Evolutionary conservation across 1,139 yeast species (phyloP).

Genomic region (Protomyces arabidopsidicola): DNA sequence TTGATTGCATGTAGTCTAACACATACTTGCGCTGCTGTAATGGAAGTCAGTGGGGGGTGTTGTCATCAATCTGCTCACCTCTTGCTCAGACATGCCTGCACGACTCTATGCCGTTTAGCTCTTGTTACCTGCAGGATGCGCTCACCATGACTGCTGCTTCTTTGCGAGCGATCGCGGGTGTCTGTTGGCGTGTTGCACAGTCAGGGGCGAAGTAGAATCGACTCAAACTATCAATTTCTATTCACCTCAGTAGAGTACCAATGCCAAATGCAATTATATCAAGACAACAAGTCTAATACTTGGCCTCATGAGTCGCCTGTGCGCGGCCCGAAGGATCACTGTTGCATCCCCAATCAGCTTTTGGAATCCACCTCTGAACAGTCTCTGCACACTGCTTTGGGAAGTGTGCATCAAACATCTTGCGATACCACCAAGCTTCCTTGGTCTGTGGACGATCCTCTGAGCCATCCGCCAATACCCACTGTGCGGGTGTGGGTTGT

Average conservation of each 20-base stretch:
- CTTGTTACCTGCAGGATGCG: not conserved
- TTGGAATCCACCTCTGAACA: conserved; percentile 99
- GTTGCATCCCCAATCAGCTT: conserved; percentile 99
- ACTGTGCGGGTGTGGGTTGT: conserved; percentile 76
- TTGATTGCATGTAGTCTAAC: not conserved
- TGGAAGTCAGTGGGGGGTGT: not conserved
- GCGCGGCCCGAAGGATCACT: conserved; percentile 94
- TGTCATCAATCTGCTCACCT: not conserved
- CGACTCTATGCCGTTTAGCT: not conserved
- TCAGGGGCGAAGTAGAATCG: too few species aligned
- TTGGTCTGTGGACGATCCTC: conserved; percentile 88
- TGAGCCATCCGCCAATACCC: conserved; percentile 54
- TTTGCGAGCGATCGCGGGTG: too few species aligned
- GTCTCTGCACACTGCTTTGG: conserved; percentile 86
- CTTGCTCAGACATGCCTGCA: not conserved
- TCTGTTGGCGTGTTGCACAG: too few species aligned
- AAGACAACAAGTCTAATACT: not conserved
- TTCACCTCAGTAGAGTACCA: too few species aligned
- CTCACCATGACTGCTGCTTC: not conserved
- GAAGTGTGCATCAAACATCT: conserved; percentile 89
- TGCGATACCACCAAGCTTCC: conserved; percentile 99
- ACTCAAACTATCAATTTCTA: too few species aligned
- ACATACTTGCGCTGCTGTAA: not conserved
- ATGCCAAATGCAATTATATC: too few species aligned
- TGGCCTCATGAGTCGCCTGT: conserved; percentile 16